Conservation (phyloP, 75 land plant genomes). For the Isoetes taiwanensis region DNA sequence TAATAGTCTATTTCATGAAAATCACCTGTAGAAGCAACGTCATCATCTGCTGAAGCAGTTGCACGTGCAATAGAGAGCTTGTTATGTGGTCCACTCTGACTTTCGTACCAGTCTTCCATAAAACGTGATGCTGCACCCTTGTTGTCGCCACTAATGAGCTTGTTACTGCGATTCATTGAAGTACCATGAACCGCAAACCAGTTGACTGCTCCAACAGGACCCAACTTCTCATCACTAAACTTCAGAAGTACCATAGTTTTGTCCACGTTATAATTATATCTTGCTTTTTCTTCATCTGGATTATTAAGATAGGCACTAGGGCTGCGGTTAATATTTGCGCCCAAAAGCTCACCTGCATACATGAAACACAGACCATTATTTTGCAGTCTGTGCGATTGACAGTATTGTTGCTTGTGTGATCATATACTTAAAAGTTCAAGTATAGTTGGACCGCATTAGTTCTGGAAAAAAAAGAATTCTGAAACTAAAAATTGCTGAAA, state of each 20-base stretch:
- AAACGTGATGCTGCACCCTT: slow-evolving; percentile 98
- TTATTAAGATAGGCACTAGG: slow-evolving; percentile 98
- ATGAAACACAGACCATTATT: neutral
- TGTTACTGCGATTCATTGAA: slow-evolving; percentile 90
- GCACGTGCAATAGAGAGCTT: too few species aligned
- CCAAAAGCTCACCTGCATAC: slow-evolving; percentile 67
- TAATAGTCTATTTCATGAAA: too few species aligned
- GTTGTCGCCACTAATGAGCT: slow-evolving; percentile 93
- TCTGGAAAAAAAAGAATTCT: too few species aligned
- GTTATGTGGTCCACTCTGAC: too few species aligned
- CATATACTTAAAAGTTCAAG: too few species aligned
- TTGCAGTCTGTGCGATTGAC: neutral
- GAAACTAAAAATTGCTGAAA: too few species aligned
- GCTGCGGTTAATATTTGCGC: slow-evolving; percentile 89
- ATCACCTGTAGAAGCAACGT: too few species aligned
- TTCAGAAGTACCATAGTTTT: slow-evolving; percentile 89
- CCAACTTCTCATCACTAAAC: slow-evolving; percentile 88
- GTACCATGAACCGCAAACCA: slow-evolving; percentile 99
- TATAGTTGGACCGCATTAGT: too few species aligned
- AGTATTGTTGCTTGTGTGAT: too few species aligned
- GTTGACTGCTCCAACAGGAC: slow-evolving; percentile 85
- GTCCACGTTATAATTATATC: slow-evolving; percentile 71
- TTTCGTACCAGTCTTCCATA: slow-evolving; percentile 98
- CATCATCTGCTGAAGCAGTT: too few species aligned
- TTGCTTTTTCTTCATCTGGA: slow-evolving; percentile 62